These are phyloP conservation scores for Mortierella sp. DNA, from an alignment of 371 early-diverging fungal genomes.

Conservation along the genomic window DNA sequence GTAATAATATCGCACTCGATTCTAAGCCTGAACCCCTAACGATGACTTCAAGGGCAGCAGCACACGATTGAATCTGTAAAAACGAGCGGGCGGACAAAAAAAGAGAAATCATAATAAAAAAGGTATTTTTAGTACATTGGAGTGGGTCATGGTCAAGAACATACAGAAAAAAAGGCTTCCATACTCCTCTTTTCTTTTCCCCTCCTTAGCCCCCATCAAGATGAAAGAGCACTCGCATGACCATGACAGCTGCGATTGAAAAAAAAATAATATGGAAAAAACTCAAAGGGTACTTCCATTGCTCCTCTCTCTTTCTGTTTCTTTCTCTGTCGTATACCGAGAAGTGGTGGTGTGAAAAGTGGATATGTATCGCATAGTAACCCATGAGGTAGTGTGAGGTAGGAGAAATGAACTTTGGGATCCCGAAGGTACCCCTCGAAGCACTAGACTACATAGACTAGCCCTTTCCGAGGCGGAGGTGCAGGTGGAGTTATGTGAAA, in stretches of 20 bases:
- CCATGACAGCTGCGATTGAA: slow-evolving; percentile 8
- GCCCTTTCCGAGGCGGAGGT: too few relatives aligned
- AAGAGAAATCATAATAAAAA: slow-evolving; percentile 12
- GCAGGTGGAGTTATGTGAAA: neutral
- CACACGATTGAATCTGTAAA: neutral
- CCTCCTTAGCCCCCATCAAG: neutral
- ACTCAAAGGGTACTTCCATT: neutral
- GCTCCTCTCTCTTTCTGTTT: neutral
- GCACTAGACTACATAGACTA: too few relatives aligned
- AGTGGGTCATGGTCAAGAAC: neutral
- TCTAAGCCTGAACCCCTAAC: too few relatives aligned
- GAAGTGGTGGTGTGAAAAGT: neutral
- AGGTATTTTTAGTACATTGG: slow-evolving; percentile 14
- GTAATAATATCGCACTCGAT: too few relatives aligned
- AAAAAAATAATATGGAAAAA: neutral
- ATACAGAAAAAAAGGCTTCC: neutral
- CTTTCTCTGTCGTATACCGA: neutral
- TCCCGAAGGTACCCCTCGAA: neutral
- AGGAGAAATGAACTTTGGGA: too few relatives aligned
- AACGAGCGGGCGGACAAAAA: neutral
- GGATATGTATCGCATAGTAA: neutral
- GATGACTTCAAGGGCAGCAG: too few relatives aligned
- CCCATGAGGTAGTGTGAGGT: too few relatives aligned
- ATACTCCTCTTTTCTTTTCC: neutral
- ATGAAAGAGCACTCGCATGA: too few relatives aligned